A percentile compares a stretch with the other conserved stretches of the same genome.
Conservation (phyloP, 148 eudicot species). For the Spergularia bocconei region DNA sequence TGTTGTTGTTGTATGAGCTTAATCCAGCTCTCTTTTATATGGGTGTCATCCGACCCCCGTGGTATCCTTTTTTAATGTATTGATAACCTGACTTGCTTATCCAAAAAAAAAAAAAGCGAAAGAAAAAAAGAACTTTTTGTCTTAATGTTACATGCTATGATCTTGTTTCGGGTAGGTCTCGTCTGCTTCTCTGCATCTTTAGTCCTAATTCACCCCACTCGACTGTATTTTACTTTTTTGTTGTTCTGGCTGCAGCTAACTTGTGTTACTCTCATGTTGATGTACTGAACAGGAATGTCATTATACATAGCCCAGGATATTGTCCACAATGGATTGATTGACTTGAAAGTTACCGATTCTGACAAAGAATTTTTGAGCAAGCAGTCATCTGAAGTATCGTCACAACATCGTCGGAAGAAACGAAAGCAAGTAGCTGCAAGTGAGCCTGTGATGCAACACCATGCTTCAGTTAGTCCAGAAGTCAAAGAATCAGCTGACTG, state of each 20-base stretch:
- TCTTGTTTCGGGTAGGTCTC: too few species aligned
- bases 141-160: too few species aligned
- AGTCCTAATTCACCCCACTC: neutral
- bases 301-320: slow-evolving; percentile 53
- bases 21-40: too few species aligned
- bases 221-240: neutral
- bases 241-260: neutral
- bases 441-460: slow-evolving; percentile 32
- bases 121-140: too few species aligned
- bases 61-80: too few species aligned
- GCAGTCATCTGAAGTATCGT: slow-evolving; percentile 30
- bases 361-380: slow-evolving; percentile 33
- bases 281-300: slow-evolving; percentile 52
- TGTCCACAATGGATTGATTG: slow-evolving; percentile 45
- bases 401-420: slow-evolving; percentile 47
- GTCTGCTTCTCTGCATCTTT: too few species aligned
- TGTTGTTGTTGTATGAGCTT: too few species aligned
- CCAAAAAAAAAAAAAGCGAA: too few species aligned
- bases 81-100: too few species aligned
- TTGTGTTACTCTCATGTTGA: slow-evolving; percentile 12
- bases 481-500: slow-evolving; percentile 31
- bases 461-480: slow-evolving; percentile 36
- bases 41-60: too few species aligned
- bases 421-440: slow-evolving; percentile 54
- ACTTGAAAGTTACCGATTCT: slow-evolving; percentile 41